Evolutionary conservation across 1,139 yeast species (phyloP), one percentile per base, ranked within the genome.

Genomic region (Blastobotrys apis): DNA sequence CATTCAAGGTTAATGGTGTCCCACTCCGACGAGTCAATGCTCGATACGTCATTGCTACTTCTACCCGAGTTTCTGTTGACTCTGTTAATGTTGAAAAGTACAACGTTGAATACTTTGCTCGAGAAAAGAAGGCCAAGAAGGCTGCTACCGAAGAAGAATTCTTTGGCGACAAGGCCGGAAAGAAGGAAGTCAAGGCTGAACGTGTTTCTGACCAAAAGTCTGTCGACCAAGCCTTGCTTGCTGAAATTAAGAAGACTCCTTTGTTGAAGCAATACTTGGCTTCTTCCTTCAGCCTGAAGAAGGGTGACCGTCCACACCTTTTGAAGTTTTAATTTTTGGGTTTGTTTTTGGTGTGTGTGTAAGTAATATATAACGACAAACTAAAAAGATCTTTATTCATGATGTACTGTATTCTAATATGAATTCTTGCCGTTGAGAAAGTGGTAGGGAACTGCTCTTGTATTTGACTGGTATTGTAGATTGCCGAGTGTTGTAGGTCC

Each of bases 1-100:
- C 99, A 69, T 94, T 92, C 95, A 94, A 92, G 84, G 87, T 92
- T 67, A 94, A 94, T 77, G 98, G 98, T 81, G 99, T 92, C 63
- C 98, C 99, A 74, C 83, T 92, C 73, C 87, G 97, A 83, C 87
- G 98, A 82, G 97, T 92, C 61, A 92, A 92, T 75, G 83, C 97
- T 65, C 88, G 96, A 75, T 94, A 92, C 78, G 97, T 92, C 66
- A 92, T 92, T 76, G 98, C 97, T 67, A 94, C 98, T 69, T 88
- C 97, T 62, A 92, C 98, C 74, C 75, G 79, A 72, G 86, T 92
- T 65, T 73, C 80, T 61, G 81, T 90, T 63, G 76, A 79, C 52
- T 76, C 82, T 61, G 88, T 90, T 59, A 88, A 88, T 68, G 88
- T 84, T 60, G 78, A 90, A 66, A 92, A 92, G 77, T 92, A 84